Conservation (phyloP, 768 basidiomycete genomes). For the Filobasidium floriforme region DNA sequence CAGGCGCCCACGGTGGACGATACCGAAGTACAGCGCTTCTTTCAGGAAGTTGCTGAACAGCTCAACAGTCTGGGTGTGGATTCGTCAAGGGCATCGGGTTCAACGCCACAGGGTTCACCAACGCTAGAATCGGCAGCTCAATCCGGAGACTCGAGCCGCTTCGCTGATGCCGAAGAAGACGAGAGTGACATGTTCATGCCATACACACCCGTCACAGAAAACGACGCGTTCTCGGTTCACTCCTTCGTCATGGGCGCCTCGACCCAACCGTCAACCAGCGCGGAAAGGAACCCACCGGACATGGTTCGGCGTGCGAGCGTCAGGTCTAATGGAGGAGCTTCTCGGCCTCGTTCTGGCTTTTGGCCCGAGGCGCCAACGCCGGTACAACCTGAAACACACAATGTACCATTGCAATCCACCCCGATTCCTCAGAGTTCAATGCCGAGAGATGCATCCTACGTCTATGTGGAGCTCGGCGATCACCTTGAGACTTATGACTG, state of each 20-base stretch:
- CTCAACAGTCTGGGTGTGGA: slow-evolving; percentile 64
- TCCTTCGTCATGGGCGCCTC: slow-evolving; percentile 16
- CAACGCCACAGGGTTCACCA: neutral
- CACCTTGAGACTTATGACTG: neutral
- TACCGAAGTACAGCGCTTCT: slow-evolving; percentile 71
- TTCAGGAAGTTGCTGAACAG: slow-evolving; percentile 74
- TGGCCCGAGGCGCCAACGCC: neutral
- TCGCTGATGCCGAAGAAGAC: slow-evolving; percentile 48
- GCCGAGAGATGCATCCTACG: slow-evolving; percentile 36
- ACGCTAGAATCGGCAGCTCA: slow-evolving; percentile 20
- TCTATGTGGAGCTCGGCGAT: slow-evolving; percentile 33
- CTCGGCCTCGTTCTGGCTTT: neutral
- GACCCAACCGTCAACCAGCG: slow-evolving; percentile 32
- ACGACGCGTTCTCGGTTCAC: slow-evolving; percentile 18
- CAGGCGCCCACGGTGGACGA: slow-evolving; percentile 63
- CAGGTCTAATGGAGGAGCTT: neutral
- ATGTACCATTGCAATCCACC: neutral
- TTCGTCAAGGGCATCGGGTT: slow-evolving; percentile 44
- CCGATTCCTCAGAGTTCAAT: neutral
- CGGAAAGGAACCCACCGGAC: neutral
- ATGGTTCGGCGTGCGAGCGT: slow-evolving; percentile 22
- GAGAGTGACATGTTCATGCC: slow-evolving; percentile 36
- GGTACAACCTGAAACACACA: no score
- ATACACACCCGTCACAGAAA: slow-evolving; percentile 28
- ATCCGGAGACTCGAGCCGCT: slow-evolving; percentile 37